Percentiles rank a stretch among this genome's conserved stretches.
These are phyloP conservation scores for Metschnikowia anglica DNA, from an alignment of 805 yeast genomes.

Conservation along the genomic window DNA sequence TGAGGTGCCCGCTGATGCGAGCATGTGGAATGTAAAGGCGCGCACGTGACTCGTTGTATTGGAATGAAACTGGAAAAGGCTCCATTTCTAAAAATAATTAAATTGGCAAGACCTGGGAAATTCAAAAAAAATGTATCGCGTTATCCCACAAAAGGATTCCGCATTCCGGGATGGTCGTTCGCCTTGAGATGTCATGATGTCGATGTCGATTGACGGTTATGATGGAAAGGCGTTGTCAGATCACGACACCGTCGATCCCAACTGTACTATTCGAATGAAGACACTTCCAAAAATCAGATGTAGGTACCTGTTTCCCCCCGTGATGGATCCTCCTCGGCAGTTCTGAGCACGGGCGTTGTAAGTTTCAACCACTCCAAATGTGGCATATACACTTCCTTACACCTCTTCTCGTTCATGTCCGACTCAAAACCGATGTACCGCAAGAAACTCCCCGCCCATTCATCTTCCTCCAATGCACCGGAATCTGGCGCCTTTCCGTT, in stretches of 20 bases:
- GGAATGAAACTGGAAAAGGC: too few relatives aligned
- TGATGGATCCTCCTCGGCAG: neutral
- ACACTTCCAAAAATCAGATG: too few relatives aligned
- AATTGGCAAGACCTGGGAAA: too few relatives aligned
- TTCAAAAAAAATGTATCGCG: too few relatives aligned
- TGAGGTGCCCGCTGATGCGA: neutral
- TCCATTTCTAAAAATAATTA: too few relatives aligned
- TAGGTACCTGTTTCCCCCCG: neutral
- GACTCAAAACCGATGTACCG: constrained; percentile 26
- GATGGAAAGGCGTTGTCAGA: too few relatives aligned
- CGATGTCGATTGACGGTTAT: too few relatives aligned
- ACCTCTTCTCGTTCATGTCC: constrained; percentile 27
- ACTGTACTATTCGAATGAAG: too few relatives aligned
- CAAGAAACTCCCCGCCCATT: constrained; percentile 37
- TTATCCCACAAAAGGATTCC: too few relatives aligned
- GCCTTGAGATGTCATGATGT: too few relatives aligned
- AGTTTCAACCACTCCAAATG: constrained; percentile 44
- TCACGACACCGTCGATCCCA: too few relatives aligned
- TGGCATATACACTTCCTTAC: constrained; percentile 39
- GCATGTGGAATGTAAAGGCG: neutral
- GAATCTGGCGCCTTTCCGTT: constrained; percentile 27
- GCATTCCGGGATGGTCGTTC: too few relatives aligned
- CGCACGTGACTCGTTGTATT: constrained; percentile 1
- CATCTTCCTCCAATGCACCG: constrained; percentile 18
- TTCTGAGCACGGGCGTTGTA: constrained; percentile 22